A percentile compares a stretch with the other conserved stretches of the same genome.
Evolutionary conservation across 495 filamentous ascomycete species (phyloP).

Genomic region (Penicillium pancosmium): DNA sequence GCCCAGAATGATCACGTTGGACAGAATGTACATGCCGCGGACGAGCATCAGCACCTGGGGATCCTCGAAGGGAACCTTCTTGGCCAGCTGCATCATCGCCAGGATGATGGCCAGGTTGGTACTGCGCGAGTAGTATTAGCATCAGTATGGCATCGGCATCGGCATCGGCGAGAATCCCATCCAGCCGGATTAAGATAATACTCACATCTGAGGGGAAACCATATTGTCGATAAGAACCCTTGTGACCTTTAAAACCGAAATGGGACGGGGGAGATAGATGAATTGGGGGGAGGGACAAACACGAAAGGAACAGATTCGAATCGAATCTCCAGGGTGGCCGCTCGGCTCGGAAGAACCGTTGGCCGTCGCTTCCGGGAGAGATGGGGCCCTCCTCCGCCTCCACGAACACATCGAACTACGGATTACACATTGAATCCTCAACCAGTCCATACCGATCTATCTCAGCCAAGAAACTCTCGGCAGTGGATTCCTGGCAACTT

Average conservation of each 20-base stretch:
- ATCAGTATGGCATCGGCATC: conserved; percentile 6
- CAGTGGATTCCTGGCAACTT: background rate
- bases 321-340: conserved; percentile 27
- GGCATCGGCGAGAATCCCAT: background rate
- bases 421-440: background rate
- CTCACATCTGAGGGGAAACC: conserved; percentile 53
- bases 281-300: conserved; percentile 19
- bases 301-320: conserved; percentile 1
- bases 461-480: background rate
- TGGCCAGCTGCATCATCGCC: conserved; percentile 96
- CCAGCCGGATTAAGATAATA: background rate
- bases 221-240: conserved; percentile 38
- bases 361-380: conserved; percentile 4
- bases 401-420: conserved; percentile 6
- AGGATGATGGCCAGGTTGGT: conserved; percentile 94
- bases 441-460: background rate
- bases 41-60: conserved; percentile 81
- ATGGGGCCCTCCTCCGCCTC: background rate
- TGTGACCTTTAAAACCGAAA: conserved; percentile 5
- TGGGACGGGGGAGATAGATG: conserved; percentile 24
- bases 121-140: conserved; percentile 43
- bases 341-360: conserved; percentile 22
- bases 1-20: conserved; percentile 83
- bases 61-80: conserved; percentile 94
- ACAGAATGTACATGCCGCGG: conserved; percentile 79